Percentiles rank a stretch among this genome's conserved stretches.
These are phyloP conservation scores for Dalbergia cochinchinensis DNA, from an alignment of 306 rosid species.

Conservation along the genomic window DNA sequence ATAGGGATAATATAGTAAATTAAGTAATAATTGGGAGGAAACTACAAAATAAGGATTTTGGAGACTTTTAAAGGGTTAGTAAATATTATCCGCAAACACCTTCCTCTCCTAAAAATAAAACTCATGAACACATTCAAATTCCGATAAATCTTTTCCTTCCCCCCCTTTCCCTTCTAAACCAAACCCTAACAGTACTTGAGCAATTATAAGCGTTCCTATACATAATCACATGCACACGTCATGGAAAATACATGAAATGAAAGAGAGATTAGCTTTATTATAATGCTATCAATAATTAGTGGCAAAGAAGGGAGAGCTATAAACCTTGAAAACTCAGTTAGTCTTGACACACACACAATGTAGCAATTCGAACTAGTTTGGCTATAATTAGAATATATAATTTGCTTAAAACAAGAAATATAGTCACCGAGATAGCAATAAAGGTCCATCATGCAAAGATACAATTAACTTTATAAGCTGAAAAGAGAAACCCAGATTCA, in stretches of 20 bases:
- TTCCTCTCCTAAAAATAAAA: too few species aligned
- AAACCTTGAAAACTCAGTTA: neutral
- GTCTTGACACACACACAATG: neutral
- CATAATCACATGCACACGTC: constrained; percentile 13
- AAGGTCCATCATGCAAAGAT: neutral
- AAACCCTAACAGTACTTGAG: neutral
- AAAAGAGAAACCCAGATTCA: constrained; percentile 22
- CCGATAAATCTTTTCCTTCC: too few species aligned
- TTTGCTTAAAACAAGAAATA: neutral
- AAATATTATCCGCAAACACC: too few species aligned
- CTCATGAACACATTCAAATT: too few species aligned
- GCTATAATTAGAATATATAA: neutral
- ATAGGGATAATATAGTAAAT: too few species aligned
- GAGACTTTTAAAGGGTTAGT: too few species aligned
- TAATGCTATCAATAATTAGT: neutral
- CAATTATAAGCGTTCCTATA: constrained; percentile 8
- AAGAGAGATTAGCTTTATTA: constrained; percentile 2
- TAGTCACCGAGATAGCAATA: neutral
- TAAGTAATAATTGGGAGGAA: too few species aligned
- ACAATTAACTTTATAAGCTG: constrained; percentile 18
- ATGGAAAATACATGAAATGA: constrained; percentile 3
- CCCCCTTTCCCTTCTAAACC: too few species aligned
- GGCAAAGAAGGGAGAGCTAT: neutral
- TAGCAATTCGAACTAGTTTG: constrained; percentile 15
- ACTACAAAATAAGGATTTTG: too few species aligned